A percentile compares a stretch with the other conserved stretches of the same genome.
Evolutionary conservation across 768 basidiomycete genomes (phyloP).

Genomic region (Boletellus sp.): DNA sequence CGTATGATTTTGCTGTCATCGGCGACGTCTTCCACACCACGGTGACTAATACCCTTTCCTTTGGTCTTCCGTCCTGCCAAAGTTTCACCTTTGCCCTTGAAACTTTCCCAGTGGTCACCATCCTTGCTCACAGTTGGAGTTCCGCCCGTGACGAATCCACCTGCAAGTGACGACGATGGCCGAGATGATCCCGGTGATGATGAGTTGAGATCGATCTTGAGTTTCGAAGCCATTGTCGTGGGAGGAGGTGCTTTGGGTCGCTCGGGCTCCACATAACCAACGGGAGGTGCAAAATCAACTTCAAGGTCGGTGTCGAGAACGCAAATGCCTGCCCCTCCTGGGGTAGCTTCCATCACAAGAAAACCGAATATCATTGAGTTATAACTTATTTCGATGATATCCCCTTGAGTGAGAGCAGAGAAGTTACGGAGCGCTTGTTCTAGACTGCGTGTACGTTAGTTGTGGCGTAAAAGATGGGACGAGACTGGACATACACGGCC

Average conservation of each 20-base stretch:
- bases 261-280: conserved; percentile 93
- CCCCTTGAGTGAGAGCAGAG: conserved; percentile 86
- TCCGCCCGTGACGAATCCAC: conserved; percentile 54
- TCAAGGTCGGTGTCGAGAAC: conserved; percentile 96
- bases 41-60: conserved; percentile 86
- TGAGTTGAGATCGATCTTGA: conserved; percentile 89
- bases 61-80: conserved; percentile 89
- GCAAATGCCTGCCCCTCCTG: conserved; percentile 83
- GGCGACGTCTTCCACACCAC: conserved; percentile 75
- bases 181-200: conserved; percentile 84
- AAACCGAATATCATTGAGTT: conserved; percentile 94
- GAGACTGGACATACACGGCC: conserved; percentile 71
- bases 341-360: conserved; percentile 89
- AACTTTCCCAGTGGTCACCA: conserved; percentile 89
- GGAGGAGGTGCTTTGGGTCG: conserved; percentile 76
- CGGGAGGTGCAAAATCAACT: conserved; percentile 93
- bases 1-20: conserved; percentile 84
- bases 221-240: conserved; percentile 92
- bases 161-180: conserved; percentile 70
- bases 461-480: neutral
- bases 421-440: conserved; percentile 95
- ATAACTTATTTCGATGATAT: conserved; percentile 98
- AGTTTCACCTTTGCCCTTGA: conserved; percentile 94
- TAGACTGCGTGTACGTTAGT: conserved; percentile 48
- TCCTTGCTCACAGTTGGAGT: conserved; percentile 62